phyloP scores from a whole-genome alignment of 2,329 filamentous ascomycete genomes.

The Colletotrichum musae region DNA sequence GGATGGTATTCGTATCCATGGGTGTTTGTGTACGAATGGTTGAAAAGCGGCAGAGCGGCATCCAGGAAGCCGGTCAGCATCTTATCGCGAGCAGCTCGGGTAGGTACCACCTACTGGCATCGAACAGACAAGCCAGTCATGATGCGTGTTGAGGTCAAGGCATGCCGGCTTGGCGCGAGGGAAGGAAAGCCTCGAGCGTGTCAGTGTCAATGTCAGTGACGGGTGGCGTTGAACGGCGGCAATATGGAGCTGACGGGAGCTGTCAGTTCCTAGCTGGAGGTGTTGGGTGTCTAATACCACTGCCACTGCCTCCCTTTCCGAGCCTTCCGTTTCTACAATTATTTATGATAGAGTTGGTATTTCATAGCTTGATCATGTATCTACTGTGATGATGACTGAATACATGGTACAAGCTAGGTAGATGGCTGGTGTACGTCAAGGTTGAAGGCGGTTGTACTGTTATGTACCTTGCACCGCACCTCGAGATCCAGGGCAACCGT shows the following conservation, averaged over 20 bases:
- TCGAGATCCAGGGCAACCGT: constrained; percentile 17
- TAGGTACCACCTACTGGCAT: neutral
- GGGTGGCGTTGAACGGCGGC: constrained; percentile 7
- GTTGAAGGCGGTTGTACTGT: too few species aligned
- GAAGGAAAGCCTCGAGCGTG: constrained; percentile 12
- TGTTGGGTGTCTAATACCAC: neutral
- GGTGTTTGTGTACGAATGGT: neutral
- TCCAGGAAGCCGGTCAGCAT: constrained; percentile 26
- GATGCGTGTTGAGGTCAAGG: neutral
- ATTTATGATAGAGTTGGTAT: too few species aligned
- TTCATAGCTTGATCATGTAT: too few species aligned
- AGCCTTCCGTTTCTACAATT: neutral
- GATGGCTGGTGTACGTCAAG: too few species aligned
- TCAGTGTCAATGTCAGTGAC: constrained; percentile 15
- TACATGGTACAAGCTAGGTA: too few species aligned
- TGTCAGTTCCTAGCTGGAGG: neutral
- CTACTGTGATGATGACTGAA: too few species aligned
- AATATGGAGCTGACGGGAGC: neutral
- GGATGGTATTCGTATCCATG: neutral
- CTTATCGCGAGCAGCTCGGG: constrained; percentile 1
- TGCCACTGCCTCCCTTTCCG: too few species aligned
- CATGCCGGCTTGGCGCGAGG: neutral
- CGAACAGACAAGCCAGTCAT: neutral
- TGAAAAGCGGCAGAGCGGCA: constrained; percentile 5
- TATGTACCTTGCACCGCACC: neutral